phyloP scores from a whole-genome alignment of 2,329 filamentous ascomycete genomes.

The Dothistroma septosporum region DNA sequence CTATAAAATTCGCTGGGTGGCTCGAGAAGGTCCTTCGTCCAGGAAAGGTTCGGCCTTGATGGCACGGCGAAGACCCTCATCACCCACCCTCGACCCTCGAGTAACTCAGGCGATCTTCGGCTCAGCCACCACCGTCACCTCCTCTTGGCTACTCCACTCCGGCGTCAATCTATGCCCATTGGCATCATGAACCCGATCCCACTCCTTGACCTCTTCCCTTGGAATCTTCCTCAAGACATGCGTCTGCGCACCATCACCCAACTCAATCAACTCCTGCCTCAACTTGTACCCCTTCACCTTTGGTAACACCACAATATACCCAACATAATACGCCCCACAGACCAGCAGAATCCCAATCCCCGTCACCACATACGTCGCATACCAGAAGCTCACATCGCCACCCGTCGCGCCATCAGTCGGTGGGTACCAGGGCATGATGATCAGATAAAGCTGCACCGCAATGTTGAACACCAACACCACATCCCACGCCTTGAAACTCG shows the following conservation, averaged over 20 bases:
- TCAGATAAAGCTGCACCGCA: slow-evolving; percentile 56
- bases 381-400: slow-evolving; percentile 69
- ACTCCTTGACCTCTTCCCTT: slow-evolving; percentile 47
- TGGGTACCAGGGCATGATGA: slow-evolving; percentile 70
- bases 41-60: no score
- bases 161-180: slow-evolving; percentile 2
- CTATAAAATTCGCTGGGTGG: no score
- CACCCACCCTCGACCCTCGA: no score
- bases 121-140: not conserved
- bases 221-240: slow-evolving; percentile 56
- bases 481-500: slow-evolving; percentile 59
- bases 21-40: no score
- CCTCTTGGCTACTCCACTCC: not conserved
- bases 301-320: slow-evolving; percentile 57
- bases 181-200: slow-evolving; percentile 58
- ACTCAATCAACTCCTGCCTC: slow-evolving; percentile 51
- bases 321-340: slow-evolving; percentile 56
- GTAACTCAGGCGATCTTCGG: not conserved
- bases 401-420: slow-evolving; percentile 56
- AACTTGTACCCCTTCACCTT: slow-evolving; percentile 52
- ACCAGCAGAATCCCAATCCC: slow-evolving; percentile 62
- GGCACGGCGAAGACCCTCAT: not conserved
- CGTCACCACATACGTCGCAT: slow-evolving; percentile 63
- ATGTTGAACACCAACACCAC: slow-evolving; percentile 57
- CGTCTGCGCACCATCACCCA: slow-evolving; percentile 48